These are phyloP conservation scores for Aspergillus cristatus DNA, from an alignment of 495 filamentous ascomycete genomes.

Conservation along the genomic window DNA sequence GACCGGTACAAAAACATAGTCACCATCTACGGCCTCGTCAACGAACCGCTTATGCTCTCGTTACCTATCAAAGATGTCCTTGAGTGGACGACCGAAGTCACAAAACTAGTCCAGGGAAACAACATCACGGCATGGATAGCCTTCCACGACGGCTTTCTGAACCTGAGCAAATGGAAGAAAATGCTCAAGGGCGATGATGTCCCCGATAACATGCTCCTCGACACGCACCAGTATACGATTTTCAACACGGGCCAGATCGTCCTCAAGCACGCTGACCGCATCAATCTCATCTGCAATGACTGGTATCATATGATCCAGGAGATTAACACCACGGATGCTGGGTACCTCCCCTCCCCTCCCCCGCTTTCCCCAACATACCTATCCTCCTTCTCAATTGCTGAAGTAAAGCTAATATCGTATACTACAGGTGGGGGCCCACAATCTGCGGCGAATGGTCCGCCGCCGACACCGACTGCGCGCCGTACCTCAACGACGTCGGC, in stretches of 20 bases:
- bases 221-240: conserved; percentile 91
- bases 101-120: conserved; percentile 56
- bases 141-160: conserved; percentile 80
- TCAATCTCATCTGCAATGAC: conserved; percentile 74
- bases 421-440: conserved; percentile 88
- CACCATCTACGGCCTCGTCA: conserved; percentile 75
- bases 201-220: conserved; percentile 54
- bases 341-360: conserved; percentile 34
- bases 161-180: conserved; percentile 70
- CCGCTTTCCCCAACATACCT: background rate
- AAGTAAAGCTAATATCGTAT: conserved; percentile 2
- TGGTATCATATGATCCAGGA: conserved; percentile 72
- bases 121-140: conserved; percentile 57
- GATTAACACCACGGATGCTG: conserved; percentile 61
- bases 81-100: conserved; percentile 59
- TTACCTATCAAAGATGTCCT: conserved; percentile 51
- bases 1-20: conserved; percentile 77
- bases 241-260: conserved; percentile 72
- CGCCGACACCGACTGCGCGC: conserved; percentile 91
- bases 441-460: conserved; percentile 97
- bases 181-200: conserved; percentile 40
- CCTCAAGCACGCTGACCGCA: conserved; percentile 62
- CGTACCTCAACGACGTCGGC: conserved; percentile 83
- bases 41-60: conserved; percentile 73
- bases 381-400: background rate